Evolutionary conservation across 1,284 basidiomycete genomes (phyloP).

Genomic region (Mycena citricolor): DNA sequence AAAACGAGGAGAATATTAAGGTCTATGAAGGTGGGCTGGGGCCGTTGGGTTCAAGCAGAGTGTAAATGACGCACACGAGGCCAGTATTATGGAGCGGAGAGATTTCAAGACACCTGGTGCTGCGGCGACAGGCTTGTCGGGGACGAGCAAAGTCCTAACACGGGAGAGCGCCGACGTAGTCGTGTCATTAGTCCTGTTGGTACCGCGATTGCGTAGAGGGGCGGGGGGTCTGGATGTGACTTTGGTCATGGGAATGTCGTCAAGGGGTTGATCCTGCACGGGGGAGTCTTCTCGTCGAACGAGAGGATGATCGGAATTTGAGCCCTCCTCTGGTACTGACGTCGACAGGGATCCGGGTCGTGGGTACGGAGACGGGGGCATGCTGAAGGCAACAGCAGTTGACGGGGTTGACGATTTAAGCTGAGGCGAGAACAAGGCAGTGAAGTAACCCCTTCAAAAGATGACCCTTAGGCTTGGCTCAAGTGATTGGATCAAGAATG

Average conservation of each 20-base stretch:
- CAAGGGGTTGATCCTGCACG: slow-evolving; percentile 1
- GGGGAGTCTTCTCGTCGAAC: slow-evolving; percentile 5
- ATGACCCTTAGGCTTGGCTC: no score
- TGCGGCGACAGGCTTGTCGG: slow-evolving; percentile 10
- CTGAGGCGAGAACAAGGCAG: no score
- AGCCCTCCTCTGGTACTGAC: slow-evolving; percentile 8
- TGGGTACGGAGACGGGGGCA: no score
- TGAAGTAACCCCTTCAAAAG: no score
- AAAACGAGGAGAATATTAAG: slow-evolving; percentile 22
- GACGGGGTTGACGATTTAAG: no score
- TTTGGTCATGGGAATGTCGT: slow-evolving; percentile 12
- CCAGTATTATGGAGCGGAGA: slow-evolving; percentile 18
- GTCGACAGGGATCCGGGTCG: no score
- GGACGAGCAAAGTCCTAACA: slow-evolving; percentile 8
- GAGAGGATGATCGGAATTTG: slow-evolving; percentile 13
- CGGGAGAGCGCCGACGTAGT: not conserved
- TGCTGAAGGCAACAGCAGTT: no score
- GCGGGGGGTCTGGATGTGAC: not conserved
- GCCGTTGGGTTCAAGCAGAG: not conserved
- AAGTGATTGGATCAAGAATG: no score
- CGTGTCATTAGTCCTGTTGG: not conserved
- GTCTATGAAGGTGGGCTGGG: slow-evolving; percentile 6
- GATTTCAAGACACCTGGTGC: slow-evolving; percentile 14
- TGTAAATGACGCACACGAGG: slow-evolving; percentile 17
- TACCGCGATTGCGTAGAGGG: slow-evolving; percentile 3